Percentiles rank a stretch among this genome's conserved stretches.
These are phyloP conservation scores for Termitomyces sp. DNA, from an alignment of 768 basidiomycete species.

Conservation along the genomic window DNA sequence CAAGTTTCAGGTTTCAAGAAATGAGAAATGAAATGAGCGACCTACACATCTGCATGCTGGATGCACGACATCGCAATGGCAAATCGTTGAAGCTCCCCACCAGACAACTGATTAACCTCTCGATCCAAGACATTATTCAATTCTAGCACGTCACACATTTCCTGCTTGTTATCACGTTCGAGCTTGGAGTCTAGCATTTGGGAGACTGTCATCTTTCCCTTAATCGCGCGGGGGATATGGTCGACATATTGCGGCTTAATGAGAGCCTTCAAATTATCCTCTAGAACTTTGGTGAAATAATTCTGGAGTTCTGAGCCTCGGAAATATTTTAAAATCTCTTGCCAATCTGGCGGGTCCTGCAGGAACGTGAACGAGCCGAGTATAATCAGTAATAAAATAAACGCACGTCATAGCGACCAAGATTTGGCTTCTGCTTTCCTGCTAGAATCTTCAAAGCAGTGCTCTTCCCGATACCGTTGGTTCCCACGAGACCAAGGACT, in stretches of 20 bases:
- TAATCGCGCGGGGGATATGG: conserved; percentile 95
- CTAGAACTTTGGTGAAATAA: conserved; percentile 98
- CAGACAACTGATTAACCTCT: conserved; percentile 81
- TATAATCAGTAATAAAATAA: background rate
- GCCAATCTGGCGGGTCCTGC: conserved; percentile 97
- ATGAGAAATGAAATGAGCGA: conserved; percentile 8
- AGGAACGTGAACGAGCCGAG: background rate
- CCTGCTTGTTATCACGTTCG: conserved; percentile 84
- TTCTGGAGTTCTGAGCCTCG: conserved; percentile 98
- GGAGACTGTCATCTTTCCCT: conserved; percentile 78
- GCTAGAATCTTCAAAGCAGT: conserved; percentile 96
- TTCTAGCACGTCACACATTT: conserved; percentile 83
- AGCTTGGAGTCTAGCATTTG: conserved; percentile 92
- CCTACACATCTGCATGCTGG: conserved; percentile 92
- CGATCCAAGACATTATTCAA: conserved; percentile 81
- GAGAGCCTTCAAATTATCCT: conserved; percentile 96
- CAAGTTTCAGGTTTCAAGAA: background rate
- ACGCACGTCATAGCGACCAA: conserved; percentile 90
- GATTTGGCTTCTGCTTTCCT: conserved; percentile 96
- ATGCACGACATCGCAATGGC: conserved; percentile 98
- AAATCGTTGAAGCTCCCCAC: conserved; percentile 97
- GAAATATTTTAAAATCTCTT: conserved; percentile 97
- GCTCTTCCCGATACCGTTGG: conserved; percentile 99
- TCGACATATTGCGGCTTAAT: conserved; percentile 99
- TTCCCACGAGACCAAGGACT: conserved; percentile 97